Evolutionary conservation across 768 basidiomycete species (phyloP).

Genomic region (Suillus occidentalis): DNA sequence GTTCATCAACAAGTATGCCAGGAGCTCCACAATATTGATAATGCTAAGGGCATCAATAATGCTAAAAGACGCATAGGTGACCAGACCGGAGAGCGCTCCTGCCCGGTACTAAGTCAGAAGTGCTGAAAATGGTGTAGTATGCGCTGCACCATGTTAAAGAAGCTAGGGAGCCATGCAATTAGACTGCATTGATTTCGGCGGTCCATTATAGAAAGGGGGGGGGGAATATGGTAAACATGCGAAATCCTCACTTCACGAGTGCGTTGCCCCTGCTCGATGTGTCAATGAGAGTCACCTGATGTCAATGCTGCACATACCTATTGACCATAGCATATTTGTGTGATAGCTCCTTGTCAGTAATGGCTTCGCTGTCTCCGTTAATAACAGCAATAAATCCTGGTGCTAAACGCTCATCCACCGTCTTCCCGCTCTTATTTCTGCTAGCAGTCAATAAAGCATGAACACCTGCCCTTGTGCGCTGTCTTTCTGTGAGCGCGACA

Average conservation of each 20-base stretch:
- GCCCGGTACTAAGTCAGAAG: not conserved
- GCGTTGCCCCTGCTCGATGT: constrained; percentile 18
- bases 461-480: constrained; percentile 70
- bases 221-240: not conserved
- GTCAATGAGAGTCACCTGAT: too few relatives aligned
- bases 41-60: not conserved
- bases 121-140: not conserved
- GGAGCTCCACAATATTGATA: not conserved
- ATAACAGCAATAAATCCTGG: too few relatives aligned
- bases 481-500: constrained; percentile 74
- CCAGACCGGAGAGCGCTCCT: not conserved
- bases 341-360: too few relatives aligned
- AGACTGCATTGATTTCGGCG: not conserved
- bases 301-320: too few relatives aligned
- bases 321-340: too few relatives aligned
- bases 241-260: not conserved
- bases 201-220: not conserved
- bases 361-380: too few relatives aligned
- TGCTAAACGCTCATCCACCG: too few relatives aligned
- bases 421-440: constrained; percentile 54
- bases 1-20: not conserved
- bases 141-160: not conserved
- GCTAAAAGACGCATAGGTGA: not conserved
- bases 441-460: constrained; percentile 69
- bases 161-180: not conserved